These are phyloP conservation scores for Thermochaetoides thermophila DNA, from an alignment of 495 filamentous ascomycete species.

Conservation along the genomic window DNA sequence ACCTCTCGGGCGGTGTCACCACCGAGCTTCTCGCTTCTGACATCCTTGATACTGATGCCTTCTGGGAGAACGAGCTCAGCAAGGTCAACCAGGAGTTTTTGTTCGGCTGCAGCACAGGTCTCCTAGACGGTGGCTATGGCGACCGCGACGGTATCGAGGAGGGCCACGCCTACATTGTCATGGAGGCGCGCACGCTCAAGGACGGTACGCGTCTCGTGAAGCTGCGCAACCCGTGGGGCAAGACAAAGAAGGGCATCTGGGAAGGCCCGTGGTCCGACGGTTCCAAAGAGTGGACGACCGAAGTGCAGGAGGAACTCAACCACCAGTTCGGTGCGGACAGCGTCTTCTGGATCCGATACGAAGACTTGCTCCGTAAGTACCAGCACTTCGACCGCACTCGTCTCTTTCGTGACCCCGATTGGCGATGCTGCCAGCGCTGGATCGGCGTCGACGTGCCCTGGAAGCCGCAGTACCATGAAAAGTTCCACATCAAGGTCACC, in stretches of 20 bases:
- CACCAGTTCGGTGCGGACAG: slow-evolving; percentile 88
- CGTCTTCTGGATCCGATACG: slow-evolving; percentile 55
- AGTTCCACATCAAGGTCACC: slow-evolving; percentile 62
- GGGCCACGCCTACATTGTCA: slow-evolving; percentile 80
- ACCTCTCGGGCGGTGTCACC: slow-evolving; percentile 86
- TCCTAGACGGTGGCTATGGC: slow-evolving; percentile 46
- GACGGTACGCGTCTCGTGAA: slow-evolving; percentile 32
- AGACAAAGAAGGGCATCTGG: slow-evolving; percentile 54
- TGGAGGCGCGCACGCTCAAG: slow-evolving; percentile 52
- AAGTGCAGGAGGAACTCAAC: slow-evolving; percentile 67
- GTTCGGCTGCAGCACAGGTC: slow-evolving; percentile 68
- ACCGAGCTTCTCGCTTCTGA: slow-evolving; percentile 69
- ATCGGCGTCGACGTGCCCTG: slow-evolving; percentile 76
- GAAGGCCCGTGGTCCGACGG: slow-evolving; percentile 78
- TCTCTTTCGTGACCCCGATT: slow-evolving; percentile 61
- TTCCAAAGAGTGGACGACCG: slow-evolving; percentile 85
- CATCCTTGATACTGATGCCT: slow-evolving; percentile 76
- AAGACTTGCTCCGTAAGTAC: slow-evolving; percentile 76
- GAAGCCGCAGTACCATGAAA: slow-evolving; percentile 77
- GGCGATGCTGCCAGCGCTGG: slow-evolving; percentile 81
- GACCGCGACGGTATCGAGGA: slow-evolving; percentile 63
- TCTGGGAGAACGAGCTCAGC: slow-evolving; percentile 80
- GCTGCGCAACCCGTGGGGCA: slow-evolving; percentile 73
- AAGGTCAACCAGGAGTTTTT: slow-evolving; percentile 82
- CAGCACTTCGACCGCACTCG: slow-evolving; percentile 78